Evolutionary conservation across 208 protist genomes (phyloP).

Genomic region (Crithidia expoeki): DNA sequence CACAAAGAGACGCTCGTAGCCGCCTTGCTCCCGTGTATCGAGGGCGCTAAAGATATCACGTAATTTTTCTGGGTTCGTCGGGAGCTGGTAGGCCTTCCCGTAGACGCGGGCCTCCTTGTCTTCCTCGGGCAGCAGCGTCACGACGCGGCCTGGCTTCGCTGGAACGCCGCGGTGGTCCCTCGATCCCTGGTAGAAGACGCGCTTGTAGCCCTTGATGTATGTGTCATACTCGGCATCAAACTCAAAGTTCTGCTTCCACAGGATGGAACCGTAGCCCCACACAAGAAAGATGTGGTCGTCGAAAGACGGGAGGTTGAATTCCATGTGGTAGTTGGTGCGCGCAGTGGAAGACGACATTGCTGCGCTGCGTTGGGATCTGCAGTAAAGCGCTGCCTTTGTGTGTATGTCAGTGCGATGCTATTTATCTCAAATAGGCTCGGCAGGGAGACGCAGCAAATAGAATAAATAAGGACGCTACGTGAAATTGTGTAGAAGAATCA

Average conservation of each 20-base stretch:
- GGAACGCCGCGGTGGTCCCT: slow-evolving; percentile 75
- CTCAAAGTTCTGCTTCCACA: slow-evolving; percentile 90
- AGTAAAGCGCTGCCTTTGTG: no score
- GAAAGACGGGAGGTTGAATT: slow-evolving; percentile 48
- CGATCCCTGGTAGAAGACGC: slow-evolving; percentile 85
- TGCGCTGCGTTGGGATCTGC: no score
- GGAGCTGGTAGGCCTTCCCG: slow-evolving; percentile 79
- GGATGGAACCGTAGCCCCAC: slow-evolving; percentile 86
- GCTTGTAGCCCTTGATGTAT: slow-evolving; percentile 69
- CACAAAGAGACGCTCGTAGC: slow-evolving; percentile 64
- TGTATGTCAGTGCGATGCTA: no score
- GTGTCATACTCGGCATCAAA: slow-evolving; percentile 60
- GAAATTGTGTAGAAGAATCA: background rate
- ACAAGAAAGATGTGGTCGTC: slow-evolving; percentile 64
- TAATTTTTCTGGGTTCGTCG: slow-evolving; percentile 46
- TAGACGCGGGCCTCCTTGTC: slow-evolving; percentile 52
- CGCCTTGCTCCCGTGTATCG: slow-evolving; percentile 69
- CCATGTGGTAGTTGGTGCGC: slow-evolving; percentile 27
- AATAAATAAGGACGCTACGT: no score
- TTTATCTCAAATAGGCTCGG: no score
- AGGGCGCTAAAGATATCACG: slow-evolving; percentile 54
- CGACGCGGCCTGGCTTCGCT: slow-evolving; percentile 70
- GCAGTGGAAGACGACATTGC: slow-evolving; percentile 5
- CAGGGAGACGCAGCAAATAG: no score
- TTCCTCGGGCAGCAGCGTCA: slow-evolving; percentile 64